These are phyloP conservation scores for Fraxinus quadrangulata DNA, from an alignment of 257 asterid species.

Conservation along the genomic window DNA sequence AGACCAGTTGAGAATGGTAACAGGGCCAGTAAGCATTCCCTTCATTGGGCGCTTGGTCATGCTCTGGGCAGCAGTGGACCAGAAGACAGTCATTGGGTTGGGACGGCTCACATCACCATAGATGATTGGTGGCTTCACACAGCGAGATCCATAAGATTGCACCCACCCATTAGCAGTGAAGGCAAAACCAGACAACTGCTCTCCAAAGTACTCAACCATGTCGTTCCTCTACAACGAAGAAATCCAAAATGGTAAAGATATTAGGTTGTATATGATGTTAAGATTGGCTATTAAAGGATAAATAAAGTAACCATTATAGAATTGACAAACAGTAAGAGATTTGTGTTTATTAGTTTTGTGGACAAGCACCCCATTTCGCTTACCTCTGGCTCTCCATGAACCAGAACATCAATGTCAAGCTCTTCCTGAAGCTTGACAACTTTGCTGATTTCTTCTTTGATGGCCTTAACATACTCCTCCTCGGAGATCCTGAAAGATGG, in stretches of 20 bases:
- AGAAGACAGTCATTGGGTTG: conserved; percentile 75
- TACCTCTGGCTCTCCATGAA: conserved; percentile 86
- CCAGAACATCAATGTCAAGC: conserved; percentile 72
- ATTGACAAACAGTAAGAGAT: neutral
- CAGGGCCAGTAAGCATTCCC: conserved; percentile 83
- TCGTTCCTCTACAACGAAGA: conserved; percentile 56
- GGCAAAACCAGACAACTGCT: conserved; percentile 73
- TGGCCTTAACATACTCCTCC: conserved; percentile 60
- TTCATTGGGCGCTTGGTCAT: conserved; percentile 84
- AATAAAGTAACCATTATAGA: neutral
- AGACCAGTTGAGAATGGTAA: conserved; percentile 77
- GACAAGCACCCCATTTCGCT: conserved; percentile 5
- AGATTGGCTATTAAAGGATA: neutral
- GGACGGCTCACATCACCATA: conserved; percentile 84
- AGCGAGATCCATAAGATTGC: conserved; percentile 75
- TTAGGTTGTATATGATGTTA: neutral
- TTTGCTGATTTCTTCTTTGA: conserved; percentile 59
- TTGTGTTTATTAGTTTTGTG: neutral
- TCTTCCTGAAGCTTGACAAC: conserved; percentile 78
- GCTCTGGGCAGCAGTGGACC: conserved; percentile 70
- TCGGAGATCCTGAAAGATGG: conserved; percentile 53
- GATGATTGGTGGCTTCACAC: conserved; percentile 83
- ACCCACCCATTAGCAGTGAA: conserved; percentile 79
- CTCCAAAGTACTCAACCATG: conserved; percentile 82
- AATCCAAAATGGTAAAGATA: neutral